Base-by-base conservation (phyloP, 2,329 filamentous ascomycete genomes). In the Sporothrix pseudoabietina region DNA sequence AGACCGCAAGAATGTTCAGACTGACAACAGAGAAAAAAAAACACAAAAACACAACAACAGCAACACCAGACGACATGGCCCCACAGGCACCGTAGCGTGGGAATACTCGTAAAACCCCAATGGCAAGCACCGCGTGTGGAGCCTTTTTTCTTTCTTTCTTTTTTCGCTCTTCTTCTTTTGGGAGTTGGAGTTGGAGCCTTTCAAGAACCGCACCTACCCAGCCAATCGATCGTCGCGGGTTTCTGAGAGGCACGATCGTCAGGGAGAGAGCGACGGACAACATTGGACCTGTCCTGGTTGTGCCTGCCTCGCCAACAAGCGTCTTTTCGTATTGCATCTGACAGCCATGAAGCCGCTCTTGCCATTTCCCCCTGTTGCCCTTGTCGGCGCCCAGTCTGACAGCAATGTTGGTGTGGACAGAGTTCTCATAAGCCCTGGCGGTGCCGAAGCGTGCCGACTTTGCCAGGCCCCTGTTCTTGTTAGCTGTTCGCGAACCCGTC, bases 181-280 rank as follows among this genome's bases (percentile, higher is more conserved):
- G n/a, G 26, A 26, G 26, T 26, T 26, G n/a, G n/a, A n/a, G n/a
- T n/a, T n/a, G 35, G 35, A 35, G 35, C 35, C 35, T 35, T 19
- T 35, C 26, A 54, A 69, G 52, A 55, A 44, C 47, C 61, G 49
- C 61, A 32, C 63, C 39, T 73, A 71, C 72, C 72, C 30, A 55
- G 32, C 66, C 66, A 69, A 69, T 69, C 9, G 66, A 69, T 55
- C 66, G 66, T 41, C 30, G 66, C 66, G 16, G 66, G 66, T 54
- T 54, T 54, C 66, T 54, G 49, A 55, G 49, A 22, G 47, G 63
- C 49, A 65, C 59, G 30, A 35, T 12, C 14, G 32, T 8, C 32
- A 61, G 35, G 57, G 26, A 61, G 39, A 10, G 57, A 39, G 30
- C 55, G 55, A 19, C 55, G 30, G 32, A 35, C 55, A 19, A 63